A percentile compares a stretch with the other conserved stretches of the same genome.
These are phyloP conservation scores for Hypoxylon sp. DNA, from an alignment of 2,329 filamentous ascomycete genomes.

Conservation along the genomic window DNA sequence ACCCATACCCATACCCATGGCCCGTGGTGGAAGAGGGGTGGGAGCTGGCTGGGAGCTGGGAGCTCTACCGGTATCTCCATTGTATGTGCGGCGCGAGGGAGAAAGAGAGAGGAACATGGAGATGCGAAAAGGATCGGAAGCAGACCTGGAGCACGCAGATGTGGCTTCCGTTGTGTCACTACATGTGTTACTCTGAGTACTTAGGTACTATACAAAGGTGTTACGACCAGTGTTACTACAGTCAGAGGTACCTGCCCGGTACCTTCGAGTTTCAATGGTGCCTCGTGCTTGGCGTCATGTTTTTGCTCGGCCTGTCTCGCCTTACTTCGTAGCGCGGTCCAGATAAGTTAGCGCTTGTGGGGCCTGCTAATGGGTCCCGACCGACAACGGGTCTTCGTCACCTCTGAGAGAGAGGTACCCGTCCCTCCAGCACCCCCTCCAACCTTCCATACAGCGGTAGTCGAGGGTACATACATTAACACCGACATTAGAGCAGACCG, in stretches of 20 bases:
- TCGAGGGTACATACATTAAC: not conserved
- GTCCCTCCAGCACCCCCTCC: constrained; percentile 30
- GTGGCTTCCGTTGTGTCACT: constrained; percentile 34
- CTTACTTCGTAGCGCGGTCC: constrained; percentile 44
- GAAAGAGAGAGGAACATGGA: constrained; percentile 2
- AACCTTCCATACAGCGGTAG: not conserved
- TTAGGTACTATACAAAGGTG: not conserved
- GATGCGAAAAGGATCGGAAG: constrained; percentile 41
- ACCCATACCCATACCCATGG: no score
- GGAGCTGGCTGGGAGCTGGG: constrained; percentile 1
- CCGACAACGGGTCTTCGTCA: constrained; percentile 35
- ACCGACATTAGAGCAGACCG: constrained; percentile 2
- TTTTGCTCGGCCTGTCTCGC: constrained; percentile 40
- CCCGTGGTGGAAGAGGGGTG: not conserved
- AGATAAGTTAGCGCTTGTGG: constrained; percentile 38
- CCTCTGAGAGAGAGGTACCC: constrained; percentile 34
- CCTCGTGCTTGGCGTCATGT: constrained; percentile 32
- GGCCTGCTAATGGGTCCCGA: constrained; percentile 20
- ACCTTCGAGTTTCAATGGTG: constrained; percentile 12
- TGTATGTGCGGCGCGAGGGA: constrained; percentile 29
- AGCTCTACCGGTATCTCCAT: constrained; percentile 30
- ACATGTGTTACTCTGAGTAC: constrained; percentile 3
- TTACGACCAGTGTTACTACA: constrained; percentile 20
- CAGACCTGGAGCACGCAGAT: constrained; percentile 25
- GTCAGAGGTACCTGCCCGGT: constrained; percentile 17